Base-by-base conservation (phyloP, 805 yeast species). In the Kodamaea leandrae region DNA sequence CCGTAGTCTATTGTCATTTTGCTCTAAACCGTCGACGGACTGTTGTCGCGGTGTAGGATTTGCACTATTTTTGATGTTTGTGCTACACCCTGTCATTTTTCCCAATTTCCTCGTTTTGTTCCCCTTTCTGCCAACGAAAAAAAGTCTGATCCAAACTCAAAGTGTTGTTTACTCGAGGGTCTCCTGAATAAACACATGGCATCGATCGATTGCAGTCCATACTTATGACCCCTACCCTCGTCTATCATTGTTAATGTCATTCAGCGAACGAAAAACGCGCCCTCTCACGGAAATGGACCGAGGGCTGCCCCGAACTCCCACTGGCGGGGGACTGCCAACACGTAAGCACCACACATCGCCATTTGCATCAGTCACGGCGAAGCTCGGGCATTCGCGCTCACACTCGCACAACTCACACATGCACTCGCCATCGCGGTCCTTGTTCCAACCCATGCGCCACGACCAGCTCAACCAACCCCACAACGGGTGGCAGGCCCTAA, bases 401-500 rank as follows among this genome's bases (percentile, higher is more conserved):
- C 50, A 44, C 13, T 44, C 48, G 16, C 48, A 48, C 34, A 48
- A 48, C 27, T 43, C 49, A 3, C 49, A 46, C 16, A 13, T 36
- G 21, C 10, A 40, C 13, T 39, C 51, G 10, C 47, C 51, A 3
- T 28, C 48, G 9, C 32, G 39, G 10, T 41, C 43, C 14, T 33
- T 47, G 21, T 48, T 43, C 32, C 48, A 39, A 24, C 51, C 48
- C 7, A 44, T 48, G 12, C 51, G 43, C 28, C 48, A 47, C 38
- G 44, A 47, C 32, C 47, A 39, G 30, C 21, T 32, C 27, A 15
- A 42, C 19, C 27, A 34, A 15, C 15, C 38, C 17, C 25, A 28
- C 20, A 36, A 30, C 35, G 33, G 41, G 28, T 62, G 67, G 67
- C 57, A 63, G 10, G 37, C 62, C 9, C 50, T 63, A 28, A 64